These are phyloP conservation scores for Colletotrichum acutatum DNA, from an alignment of 2,329 filamentous ascomycete genomes.

Conservation along the genomic window DNA sequence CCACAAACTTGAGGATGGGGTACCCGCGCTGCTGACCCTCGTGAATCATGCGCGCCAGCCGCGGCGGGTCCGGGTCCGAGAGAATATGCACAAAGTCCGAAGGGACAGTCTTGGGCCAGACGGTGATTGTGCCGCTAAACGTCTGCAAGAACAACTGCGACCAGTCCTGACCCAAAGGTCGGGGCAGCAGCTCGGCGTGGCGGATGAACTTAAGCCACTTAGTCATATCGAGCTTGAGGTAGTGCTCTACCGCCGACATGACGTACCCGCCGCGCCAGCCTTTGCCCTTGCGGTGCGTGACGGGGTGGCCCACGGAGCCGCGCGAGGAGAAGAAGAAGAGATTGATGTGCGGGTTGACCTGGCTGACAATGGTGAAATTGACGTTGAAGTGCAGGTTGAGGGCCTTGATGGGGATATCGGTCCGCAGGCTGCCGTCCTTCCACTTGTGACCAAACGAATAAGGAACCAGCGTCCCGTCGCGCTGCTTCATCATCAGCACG, in stretches of 20 bases:
- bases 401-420: constrained; percentile 94
- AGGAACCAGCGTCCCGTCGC: constrained; percentile 80
- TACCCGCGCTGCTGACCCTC: constrained; percentile 91
- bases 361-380: constrained; percentile 90
- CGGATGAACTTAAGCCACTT: constrained; percentile 98
- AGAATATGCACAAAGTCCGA: constrained; percentile 90
- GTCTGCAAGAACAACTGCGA: constrained; percentile 95
- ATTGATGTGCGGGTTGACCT: constrained; percentile 98
- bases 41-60: constrained; percentile 88
- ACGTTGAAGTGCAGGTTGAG: constrained; percentile 98
- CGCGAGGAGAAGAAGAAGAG: constrained; percentile 98
- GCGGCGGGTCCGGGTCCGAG: constrained; percentile 79
- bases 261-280: constrained; percentile 97
- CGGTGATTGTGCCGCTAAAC: constrained; percentile 93
- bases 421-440: constrained; percentile 96
- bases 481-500: constrained; percentile 89
- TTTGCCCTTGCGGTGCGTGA: constrained; percentile 91
- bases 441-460: constrained; percentile 99
- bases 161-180: constrained; percentile 95
- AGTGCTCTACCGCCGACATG: constrained; percentile 91
- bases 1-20: constrained; percentile 90
- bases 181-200: constrained; percentile 89
- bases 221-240: constrained; percentile 93
- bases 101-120: constrained; percentile 86
- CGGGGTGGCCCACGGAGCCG: constrained; percentile 89